Base-by-base conservation (phyloP, 257 asterid genomes). In the Solanum bulbocastanum region DNA sequence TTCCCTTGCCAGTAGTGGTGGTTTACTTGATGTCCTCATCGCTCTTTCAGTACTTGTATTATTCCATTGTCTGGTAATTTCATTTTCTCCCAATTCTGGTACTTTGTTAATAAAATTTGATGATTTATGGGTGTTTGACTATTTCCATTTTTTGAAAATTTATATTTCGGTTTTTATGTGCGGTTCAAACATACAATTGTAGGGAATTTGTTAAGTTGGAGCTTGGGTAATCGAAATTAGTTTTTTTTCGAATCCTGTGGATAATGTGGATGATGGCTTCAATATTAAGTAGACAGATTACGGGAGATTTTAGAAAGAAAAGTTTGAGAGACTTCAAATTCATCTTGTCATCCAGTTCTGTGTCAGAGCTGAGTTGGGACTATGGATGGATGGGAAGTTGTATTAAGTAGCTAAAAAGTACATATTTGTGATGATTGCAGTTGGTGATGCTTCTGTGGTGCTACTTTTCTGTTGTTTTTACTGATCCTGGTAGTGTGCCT, bases 401-500 rank as follows among this genome's bases (percentile, higher is more conserved):
- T 42, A 14, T 8, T 33, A 37, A 25, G 83, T 87, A 18, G 86
- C 86, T 87, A 73, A 49, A 86, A 86, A 73, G 73, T 36, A 49
- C 16, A 46, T 73, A 36, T 27, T 72, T 86, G 56, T 81, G 36
- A 86, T 69, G 66, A 68, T 81, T 90, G 97, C 95, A 97, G 99
- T 91, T 97, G 94, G 95, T 89, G 90, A 93, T 97, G 99, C 94
- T 97, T 86, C 90, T 97, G 66, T 97, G 99, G 99, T 94, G 99
- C 91, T 97, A 97, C 88, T 97, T 97, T 91, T 96, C 99, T 5
- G 98, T 94, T 90, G 98, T 97, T 42, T 94, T 97, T 88, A 96
- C 99, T 85, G 99, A 96, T 90, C 99, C 99, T 3, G 99, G 99
- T 78, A 74, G 90, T 42, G 99, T 97, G 87, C 99, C 99, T 83